phyloP scores from a whole-genome alignment of 768 basidiomycete species.

The Rossbeevera mucosa region DNA sequence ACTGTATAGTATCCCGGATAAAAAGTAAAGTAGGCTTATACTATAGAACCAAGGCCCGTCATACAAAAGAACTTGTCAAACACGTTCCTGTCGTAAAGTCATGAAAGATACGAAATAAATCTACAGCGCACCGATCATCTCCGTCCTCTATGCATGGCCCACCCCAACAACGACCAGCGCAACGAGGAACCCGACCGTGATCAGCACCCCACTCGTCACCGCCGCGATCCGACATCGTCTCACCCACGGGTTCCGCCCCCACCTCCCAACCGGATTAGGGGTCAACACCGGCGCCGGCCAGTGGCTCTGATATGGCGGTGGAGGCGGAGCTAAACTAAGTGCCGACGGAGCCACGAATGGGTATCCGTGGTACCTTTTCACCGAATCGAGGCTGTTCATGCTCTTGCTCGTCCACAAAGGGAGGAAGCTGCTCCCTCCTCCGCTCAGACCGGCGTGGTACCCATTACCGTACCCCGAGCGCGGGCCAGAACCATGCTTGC shows the following conservation, averaged over 20 bases:
- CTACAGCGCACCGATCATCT: background rate
- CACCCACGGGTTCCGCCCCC: slow-evolving; percentile 35
- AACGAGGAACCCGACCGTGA: slow-evolving; percentile 45
- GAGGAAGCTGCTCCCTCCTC: slow-evolving; percentile 35
- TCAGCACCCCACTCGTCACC: slow-evolving; percentile 54
- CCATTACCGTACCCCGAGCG: slow-evolving; percentile 1
- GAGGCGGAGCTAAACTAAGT: slow-evolving; percentile 29
- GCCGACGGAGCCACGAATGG: slow-evolving; percentile 56
- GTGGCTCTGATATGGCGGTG: slow-evolving; percentile 20
- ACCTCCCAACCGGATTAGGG: slow-evolving; percentile 16
- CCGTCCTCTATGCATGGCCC: background rate
- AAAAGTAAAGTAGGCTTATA: too few relatives aligned
- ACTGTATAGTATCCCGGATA: too few relatives aligned
- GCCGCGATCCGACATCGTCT: slow-evolving; percentile 53
- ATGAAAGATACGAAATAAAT: background rate
- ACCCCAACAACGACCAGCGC: slow-evolving; percentile 39
- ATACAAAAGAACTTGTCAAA: background rate
- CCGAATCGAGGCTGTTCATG: slow-evolving; percentile 41
- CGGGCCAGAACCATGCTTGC: background rate
- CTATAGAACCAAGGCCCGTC: background rate
- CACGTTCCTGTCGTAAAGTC: background rate
- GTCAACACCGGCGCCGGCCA: slow-evolving; percentile 18
- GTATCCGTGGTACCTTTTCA: slow-evolving; percentile 46
- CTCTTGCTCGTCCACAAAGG: slow-evolving; percentile 35
- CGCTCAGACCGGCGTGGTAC: slow-evolving; percentile 33